These are phyloP conservation scores for Venturia carpophila DNA, from an alignment of 2,329 filamentous ascomycete species.

Conservation along the genomic window DNA sequence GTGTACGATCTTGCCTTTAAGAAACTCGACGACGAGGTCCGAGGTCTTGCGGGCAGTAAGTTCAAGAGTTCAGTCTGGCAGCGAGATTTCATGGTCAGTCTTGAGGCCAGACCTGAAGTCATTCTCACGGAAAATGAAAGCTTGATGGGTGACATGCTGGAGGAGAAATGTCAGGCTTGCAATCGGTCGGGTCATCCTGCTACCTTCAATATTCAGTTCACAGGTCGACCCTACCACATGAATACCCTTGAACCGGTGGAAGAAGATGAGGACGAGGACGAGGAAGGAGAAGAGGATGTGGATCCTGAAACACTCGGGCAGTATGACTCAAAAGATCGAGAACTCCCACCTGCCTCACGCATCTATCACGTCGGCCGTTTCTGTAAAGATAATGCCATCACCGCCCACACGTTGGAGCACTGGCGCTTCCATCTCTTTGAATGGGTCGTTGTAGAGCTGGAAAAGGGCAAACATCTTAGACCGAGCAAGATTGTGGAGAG, in stretches of 20 bases:
- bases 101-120: conserved; percentile 58
- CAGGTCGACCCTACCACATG: conserved; percentile 58
- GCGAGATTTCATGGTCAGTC: conserved; percentile 53
- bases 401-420: conserved; percentile 64
- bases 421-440: conserved; percentile 70
- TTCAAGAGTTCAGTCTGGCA: conserved; percentile 67
- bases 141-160: conserved; percentile 21
- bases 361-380: conserved; percentile 47
- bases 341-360: conserved; percentile 37
- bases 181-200: conserved; percentile 62
- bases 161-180: conserved; percentile 57
- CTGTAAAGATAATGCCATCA: conserved; percentile 58
- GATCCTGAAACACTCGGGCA: conserved; percentile 35
- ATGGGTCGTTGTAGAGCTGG: conserved; percentile 58
- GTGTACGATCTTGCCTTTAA: conserved; percentile 62
- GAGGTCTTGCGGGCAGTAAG: conserved; percentile 60
- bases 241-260: conserved; percentile 57
- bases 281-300: conserved; percentile 29
- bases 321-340: conserved; percentile 42
- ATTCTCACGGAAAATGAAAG: conserved; percentile 40
- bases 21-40: conserved; percentile 64
- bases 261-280: conserved; percentile 33
- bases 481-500: conserved; percentile 52
- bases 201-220: conserved; percentile 54
- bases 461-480: conserved; percentile 49